phyloP scores from a whole-genome alignment of 345 rosid species.

The Abelmoschus esculentus region DNA sequence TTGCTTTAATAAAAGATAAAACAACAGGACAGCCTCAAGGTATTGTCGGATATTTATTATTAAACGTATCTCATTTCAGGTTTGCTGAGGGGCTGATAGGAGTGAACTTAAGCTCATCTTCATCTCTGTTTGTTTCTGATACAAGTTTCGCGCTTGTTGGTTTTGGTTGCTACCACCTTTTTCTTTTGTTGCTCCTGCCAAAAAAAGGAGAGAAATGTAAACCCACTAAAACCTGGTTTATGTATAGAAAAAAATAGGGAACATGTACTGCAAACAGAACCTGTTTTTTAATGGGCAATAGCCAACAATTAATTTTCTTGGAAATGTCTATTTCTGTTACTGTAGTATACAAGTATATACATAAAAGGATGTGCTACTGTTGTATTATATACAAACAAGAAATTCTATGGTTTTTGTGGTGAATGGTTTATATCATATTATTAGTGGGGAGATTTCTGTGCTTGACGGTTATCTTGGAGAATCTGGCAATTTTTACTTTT shows the following conservation, averaged over 20 bases:
- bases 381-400: conserved; percentile 38
- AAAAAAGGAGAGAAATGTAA: conserved; percentile 50
- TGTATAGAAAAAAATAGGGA: conserved; percentile 35
- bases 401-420: conserved; percentile 16
- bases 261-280: conserved; percentile 30
- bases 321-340: conserved; percentile 35
- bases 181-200: conserved; percentile 37
- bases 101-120: conserved; percentile 73
- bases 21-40: conserved; percentile 97
- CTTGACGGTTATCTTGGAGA: conserved; percentile 20
- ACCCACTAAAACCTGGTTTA: conserved; percentile 37
- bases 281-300: conserved; percentile 38
- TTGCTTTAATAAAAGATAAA: conserved; percentile 91
- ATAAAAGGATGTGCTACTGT: conserved; percentile 28
- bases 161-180: conserved; percentile 45
- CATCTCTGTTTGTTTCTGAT: conserved; percentile 64
- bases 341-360: conserved; percentile 21
- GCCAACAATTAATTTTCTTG: conserved; percentile 28
- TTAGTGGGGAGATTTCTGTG: conserved; percentile 17
- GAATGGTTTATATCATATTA: conserved; percentile 22
- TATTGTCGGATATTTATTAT: conserved; percentile 37
- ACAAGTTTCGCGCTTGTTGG: conserved; percentile 60
- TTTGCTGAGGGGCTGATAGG: conserved; percentile 86
- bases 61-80: conserved; percentile 61
- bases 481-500: background rate